Conservation (phyloP, 148 eudicot species). For the Talinum fruticosum region DNA sequence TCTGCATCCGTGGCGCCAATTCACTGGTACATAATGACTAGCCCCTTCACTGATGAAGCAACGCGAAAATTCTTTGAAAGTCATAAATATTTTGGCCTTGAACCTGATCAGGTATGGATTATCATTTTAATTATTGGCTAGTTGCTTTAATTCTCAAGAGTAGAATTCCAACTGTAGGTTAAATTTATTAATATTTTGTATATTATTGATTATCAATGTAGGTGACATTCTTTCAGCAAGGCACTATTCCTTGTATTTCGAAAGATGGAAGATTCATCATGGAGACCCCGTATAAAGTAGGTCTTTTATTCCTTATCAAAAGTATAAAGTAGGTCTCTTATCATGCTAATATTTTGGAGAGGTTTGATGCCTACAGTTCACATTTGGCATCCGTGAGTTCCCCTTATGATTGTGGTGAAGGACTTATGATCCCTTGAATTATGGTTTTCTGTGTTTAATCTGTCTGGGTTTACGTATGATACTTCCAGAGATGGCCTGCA, state of each 20-base stretch:
- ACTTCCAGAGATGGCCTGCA: background rate
- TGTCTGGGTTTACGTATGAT: background rate
- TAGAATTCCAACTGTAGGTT: background rate
- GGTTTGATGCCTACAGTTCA: background rate
- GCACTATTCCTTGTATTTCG: constrained; percentile 93
- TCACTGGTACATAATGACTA: constrained; percentile 99
- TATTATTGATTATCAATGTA: constrained; percentile 27
- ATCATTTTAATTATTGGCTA: constrained; percentile 7
- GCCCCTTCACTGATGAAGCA: constrained; percentile 89
- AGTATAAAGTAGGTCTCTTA: constrained; percentile 54
- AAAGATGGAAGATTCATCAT: constrained; percentile 88
- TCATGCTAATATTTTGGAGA: constrained; percentile 13
- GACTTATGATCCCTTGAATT: background rate
- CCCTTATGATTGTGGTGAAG: background rate
- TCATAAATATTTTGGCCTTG: constrained; percentile 86
- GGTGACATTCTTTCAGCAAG: constrained; percentile 96
- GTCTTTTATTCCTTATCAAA: too few relatives aligned
- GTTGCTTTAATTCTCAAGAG: background rate
- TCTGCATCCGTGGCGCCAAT: constrained; percentile 47
- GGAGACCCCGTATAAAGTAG: constrained; percentile 88
- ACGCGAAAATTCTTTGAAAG: constrained; percentile 80
- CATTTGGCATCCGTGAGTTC: background rate
- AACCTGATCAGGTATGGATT: constrained; percentile 74
- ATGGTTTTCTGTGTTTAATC: background rate
- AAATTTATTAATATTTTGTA: background rate